Conservation (phyloP, 805 yeast genomes). For the Saccharomycopsis javanensis region DNA sequence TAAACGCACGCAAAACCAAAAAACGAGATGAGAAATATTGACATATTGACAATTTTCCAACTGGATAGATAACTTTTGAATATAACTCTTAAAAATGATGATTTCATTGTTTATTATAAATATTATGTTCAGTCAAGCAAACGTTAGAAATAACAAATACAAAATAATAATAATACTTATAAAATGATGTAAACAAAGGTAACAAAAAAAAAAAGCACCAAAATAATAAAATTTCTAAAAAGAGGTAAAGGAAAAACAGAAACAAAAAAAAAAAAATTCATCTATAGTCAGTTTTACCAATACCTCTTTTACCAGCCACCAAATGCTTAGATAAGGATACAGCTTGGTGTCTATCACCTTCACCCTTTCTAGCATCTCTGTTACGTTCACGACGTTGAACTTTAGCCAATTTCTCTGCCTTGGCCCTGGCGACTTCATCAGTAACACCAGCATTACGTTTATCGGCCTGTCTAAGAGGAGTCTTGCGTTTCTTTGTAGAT, state of each 20-base stretch:
- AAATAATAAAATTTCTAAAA: not conserved
- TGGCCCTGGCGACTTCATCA: conserved; percentile 70
- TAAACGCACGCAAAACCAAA: not conserved
- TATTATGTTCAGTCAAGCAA: not conserved
- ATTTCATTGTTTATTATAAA: not conserved
- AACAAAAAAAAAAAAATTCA: conserved; percentile 22
- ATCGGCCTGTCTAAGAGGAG: conserved; percentile 56
- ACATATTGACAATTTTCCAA: too few species aligned
- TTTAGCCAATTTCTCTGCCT: conserved; percentile 81
- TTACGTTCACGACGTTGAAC: conserved; percentile 90
- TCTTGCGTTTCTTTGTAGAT: conserved; percentile 32
- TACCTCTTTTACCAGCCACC: conserved; percentile 94
- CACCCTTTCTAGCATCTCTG: conserved; percentile 88
- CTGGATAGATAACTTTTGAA: too few species aligned
- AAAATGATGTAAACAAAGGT: not conserved
- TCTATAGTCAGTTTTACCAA: conserved; percentile 87
- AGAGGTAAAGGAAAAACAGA: not conserved
- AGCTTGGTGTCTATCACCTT: conserved; percentile 84
- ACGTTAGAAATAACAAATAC: not conserved
- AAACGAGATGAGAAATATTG: too few species aligned
- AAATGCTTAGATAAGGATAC: conserved; percentile 88
- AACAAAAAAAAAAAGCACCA: not conserved
- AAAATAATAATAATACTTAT: not conserved
- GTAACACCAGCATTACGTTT: conserved; percentile 79
- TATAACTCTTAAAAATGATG: too few species aligned